Conservation (phyloP, 2,329 filamentous ascomycete species). For the Fusarium praegraminearum region DNA sequence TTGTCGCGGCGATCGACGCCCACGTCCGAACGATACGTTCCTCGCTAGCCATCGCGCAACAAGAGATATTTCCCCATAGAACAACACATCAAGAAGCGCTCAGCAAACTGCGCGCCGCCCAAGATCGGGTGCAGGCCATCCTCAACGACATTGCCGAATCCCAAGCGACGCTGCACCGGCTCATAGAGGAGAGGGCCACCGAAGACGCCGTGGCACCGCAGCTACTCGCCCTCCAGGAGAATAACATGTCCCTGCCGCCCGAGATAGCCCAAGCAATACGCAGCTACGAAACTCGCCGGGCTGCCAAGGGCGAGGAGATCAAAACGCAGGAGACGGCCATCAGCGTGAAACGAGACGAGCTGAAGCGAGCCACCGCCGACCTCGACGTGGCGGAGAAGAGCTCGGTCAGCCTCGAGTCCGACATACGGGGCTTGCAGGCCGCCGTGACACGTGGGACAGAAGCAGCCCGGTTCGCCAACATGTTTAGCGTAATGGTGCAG, state of each 20-base stretch:
- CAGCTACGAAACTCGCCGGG: constrained; percentile 43
- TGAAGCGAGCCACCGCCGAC: constrained; percentile 36
- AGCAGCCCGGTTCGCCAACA: constrained; percentile 43
- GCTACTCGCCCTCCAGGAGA: constrained; percentile 46
- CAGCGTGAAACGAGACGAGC: constrained; percentile 34
- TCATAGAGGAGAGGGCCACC: constrained; percentile 44
- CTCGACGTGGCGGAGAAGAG: constrained; percentile 39
- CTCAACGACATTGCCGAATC: constrained; percentile 40
- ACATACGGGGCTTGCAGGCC: constrained; percentile 44
- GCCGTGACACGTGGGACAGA: constrained; percentile 43
- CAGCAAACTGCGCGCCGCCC: constrained; percentile 38
- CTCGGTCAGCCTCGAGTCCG: constrained; percentile 36
- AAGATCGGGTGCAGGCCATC: constrained; percentile 37
- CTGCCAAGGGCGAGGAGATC: constrained; percentile 46
- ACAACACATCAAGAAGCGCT: constrained; percentile 45
- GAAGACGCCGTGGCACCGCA: constrained; percentile 46
- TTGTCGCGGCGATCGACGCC: constrained; percentile 40
- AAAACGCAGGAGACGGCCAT: constrained; percentile 43
- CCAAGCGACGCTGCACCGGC: constrained; percentile 32
- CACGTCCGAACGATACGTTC: constrained; percentile 43
- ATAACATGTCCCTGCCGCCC: constrained; percentile 45
- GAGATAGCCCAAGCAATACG: constrained; percentile 48
- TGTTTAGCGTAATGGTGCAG: constrained; percentile 47
- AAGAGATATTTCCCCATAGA: constrained; percentile 48
- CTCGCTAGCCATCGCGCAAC: constrained; percentile 41